Percentiles rank a stretch among this genome's conserved stretches.
phyloP scores from a whole-genome alignment of 1,284 basidiomycete species.

The Ceratobasidium sp. region DNA sequence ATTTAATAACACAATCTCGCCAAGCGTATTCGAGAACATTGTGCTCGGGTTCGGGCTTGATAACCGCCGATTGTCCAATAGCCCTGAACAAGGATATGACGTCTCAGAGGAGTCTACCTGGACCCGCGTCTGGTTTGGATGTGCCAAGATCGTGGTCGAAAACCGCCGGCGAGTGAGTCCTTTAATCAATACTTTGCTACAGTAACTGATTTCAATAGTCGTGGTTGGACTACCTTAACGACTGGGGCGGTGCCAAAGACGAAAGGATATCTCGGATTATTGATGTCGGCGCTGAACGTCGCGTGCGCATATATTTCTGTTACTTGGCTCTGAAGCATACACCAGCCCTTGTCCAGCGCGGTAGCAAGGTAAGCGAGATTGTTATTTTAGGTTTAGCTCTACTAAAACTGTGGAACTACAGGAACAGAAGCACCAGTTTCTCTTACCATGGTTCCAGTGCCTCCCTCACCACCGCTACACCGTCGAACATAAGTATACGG shows the following conservation, averaged over 20 bases:
- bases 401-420: not conserved
- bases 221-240: conserved; percentile 39
- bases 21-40: conserved; percentile 73
- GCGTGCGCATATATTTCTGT: conserved; percentile 41
- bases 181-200: conserved; percentile 47
- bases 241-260: conserved; percentile 35
- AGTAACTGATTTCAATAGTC: not conserved
- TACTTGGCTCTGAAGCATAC: conserved; percentile 27
- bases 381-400: not conserved
- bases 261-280: conserved; percentile 42
- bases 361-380: conserved; percentile 1
- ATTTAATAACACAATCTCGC: conserved; percentile 69
- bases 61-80: conserved; percentile 57
- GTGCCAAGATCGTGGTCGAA: conserved; percentile 75
- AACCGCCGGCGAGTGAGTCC: conserved; percentile 67
- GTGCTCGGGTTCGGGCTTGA: conserved; percentile 59
- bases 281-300: conserved; percentile 33
- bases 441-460: conserved; percentile 40
- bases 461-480: conserved; percentile 40
- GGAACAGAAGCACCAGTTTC: conserved; percentile 37
- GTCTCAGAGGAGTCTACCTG: conserved; percentile 61
- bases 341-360: conserved; percentile 13
- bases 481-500: conserved; percentile 42
- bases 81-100: conserved; percentile 51
- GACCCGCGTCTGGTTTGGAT: conserved; percentile 85